phyloP scores from a whole-genome alignment of 2,329 filamentous ascomycete genomes.

The Colletotrichum viniferum region DNA sequence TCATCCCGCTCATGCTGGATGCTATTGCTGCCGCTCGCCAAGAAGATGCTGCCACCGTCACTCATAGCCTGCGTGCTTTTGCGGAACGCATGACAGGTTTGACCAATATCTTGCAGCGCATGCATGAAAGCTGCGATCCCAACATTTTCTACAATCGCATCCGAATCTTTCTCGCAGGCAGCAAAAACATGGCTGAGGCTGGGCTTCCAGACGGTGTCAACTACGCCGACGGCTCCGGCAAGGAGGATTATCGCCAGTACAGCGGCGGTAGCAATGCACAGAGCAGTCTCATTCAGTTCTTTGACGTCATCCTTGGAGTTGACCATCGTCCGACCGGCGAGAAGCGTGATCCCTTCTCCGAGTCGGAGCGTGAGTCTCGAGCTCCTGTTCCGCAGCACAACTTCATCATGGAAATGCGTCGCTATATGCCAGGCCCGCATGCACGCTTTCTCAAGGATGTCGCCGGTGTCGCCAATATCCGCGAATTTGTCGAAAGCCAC shows the following conservation, averaged over 20 bases:
- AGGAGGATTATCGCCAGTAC: constrained; percentile 77
- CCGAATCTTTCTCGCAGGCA: constrained; percentile 92
- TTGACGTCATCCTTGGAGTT: constrained; percentile 88
- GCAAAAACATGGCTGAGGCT: constrained; percentile 96
- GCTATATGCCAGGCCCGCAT: constrained; percentile 95
- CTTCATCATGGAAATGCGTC: constrained; percentile 96
- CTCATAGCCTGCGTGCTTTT: constrained; percentile 77
- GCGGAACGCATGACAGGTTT: constrained; percentile 90
- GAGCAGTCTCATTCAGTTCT: constrained; percentile 96
- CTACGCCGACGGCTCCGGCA: constrained; percentile 80
- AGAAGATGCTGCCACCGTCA: constrained; percentile 73
- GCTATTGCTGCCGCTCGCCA: constrained; percentile 82
- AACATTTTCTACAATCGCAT: constrained; percentile 96
- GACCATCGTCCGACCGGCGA: constrained; percentile 90
- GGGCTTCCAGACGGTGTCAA: constrained; percentile 86
- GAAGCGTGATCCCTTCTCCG: constrained; percentile 51
- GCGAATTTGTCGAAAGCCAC: constrained; percentile 74
- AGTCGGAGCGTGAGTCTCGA: constrained; percentile 49
- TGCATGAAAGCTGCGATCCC: constrained; percentile 96
- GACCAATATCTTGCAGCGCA: constrained; percentile 76
- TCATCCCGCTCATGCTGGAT: constrained; percentile 85
- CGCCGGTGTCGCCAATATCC: constrained; percentile 81
- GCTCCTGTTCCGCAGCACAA: constrained; percentile 64
- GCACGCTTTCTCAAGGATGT: constrained; percentile 87
- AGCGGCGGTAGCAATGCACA: constrained; percentile 96